Conservation (phyloP, 305 asterid genomes). For the Rubia tinctorum region DNA sequence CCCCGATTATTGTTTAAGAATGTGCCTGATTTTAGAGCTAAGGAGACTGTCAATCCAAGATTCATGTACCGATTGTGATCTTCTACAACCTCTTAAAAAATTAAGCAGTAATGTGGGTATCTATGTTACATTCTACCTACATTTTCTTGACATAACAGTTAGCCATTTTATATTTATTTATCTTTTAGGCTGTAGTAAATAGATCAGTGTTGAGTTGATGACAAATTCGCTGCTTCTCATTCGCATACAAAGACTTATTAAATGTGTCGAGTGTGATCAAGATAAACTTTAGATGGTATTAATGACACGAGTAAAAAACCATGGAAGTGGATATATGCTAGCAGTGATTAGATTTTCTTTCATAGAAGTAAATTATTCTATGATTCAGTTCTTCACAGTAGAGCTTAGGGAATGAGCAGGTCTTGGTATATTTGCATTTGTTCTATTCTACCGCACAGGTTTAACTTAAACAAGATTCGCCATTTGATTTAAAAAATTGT, state of each 20-base stretch:
- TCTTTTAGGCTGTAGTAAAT: background rate
- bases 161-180: background rate
- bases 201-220: background rate
- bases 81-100: slow-evolving; percentile 14
- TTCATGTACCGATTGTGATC: slow-evolving; percentile 11
- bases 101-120: slow-evolving; percentile 14
- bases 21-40: too few relatives aligned
- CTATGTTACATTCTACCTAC: slow-evolving; percentile 17
- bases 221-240: background rate
- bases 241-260: background rate
- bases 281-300: too few relatives aligned
- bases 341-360: background rate
- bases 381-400: background rate
- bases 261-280: too few relatives aligned
- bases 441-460: background rate
- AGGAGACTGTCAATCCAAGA: slow-evolving; percentile 7
- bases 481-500: too few relatives aligned
- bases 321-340: too few relatives aligned
- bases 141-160: background rate
- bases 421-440: background rate
- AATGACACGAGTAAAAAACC: too few relatives aligned
- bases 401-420: too few relatives aligned
- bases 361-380: background rate
- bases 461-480: background rate
- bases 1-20: too few relatives aligned